Evolutionary conservation across 2,329 filamentous ascomycete species (phyloP).

Genomic region (Pseudogymnoascus sp.): DNA sequence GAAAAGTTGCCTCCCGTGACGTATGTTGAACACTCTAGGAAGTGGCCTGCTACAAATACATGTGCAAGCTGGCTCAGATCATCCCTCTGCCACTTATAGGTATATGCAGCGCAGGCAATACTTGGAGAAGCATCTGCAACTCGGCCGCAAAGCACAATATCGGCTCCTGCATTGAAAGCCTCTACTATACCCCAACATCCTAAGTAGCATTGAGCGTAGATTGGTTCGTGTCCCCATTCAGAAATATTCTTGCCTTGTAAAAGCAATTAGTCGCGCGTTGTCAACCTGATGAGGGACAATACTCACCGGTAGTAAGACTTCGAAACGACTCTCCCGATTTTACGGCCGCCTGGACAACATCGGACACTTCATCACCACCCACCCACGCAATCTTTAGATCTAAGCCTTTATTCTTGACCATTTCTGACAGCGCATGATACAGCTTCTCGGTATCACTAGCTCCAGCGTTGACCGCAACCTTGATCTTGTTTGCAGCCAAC

Average conservation of each 20-base stretch:
- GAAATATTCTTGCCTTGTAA: background rate
- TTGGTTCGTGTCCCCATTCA: conserved; percentile 11
- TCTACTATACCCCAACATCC: conserved; percentile 32
- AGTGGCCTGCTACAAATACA: conserved; percentile 28
- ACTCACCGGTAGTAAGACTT: conserved; percentile 11
- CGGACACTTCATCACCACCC: conserved; percentile 26
- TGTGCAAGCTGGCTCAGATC: conserved; percentile 34
- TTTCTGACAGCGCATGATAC: conserved; percentile 19
- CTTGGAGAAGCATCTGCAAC: conserved; percentile 37
- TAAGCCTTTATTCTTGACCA: background rate
- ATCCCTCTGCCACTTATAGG: conserved; percentile 33
- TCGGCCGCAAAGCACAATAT: conserved; percentile 38
- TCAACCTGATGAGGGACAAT: background rate
- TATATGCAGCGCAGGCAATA: conserved; percentile 36
- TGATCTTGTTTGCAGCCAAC: conserved; percentile 39
- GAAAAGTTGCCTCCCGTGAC: conserved; percentile 19
- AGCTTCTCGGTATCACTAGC: conserved; percentile 43
- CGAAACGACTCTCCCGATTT: conserved; percentile 10
- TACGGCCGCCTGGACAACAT: conserved; percentile 9
- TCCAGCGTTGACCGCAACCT: conserved; percentile 46
- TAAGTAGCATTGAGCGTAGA: conserved; percentile 25
- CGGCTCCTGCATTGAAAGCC: conserved; percentile 26
- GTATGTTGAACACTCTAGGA: conserved; percentile 26
- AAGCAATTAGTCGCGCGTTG: background rate
- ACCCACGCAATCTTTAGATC: conserved; percentile 31